phyloP scores from a whole-genome alignment of 1,284 basidiomycete genomes.

The Boletus smithii region DNA sequence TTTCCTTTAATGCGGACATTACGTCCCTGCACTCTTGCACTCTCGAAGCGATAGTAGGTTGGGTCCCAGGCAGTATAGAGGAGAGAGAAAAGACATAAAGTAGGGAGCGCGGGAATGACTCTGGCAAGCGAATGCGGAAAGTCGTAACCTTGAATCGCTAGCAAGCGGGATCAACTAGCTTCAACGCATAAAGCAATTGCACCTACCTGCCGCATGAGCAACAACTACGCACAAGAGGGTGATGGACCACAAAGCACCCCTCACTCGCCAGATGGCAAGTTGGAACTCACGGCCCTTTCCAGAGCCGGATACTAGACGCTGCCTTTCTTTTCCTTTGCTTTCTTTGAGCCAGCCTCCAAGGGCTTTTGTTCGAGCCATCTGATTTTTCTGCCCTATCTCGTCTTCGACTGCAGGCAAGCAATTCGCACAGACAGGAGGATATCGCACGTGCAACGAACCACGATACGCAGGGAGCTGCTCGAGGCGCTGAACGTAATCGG shows the following conservation, averaged over 20 bases:
- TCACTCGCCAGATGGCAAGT: slow-evolving; percentile 56
- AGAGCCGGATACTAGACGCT: slow-evolving; percentile 42
- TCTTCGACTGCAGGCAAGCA: slow-evolving; percentile 80
- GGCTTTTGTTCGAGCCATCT: slow-evolving; percentile 77
- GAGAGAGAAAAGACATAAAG: slow-evolving; percentile 51
- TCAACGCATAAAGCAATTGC: slow-evolving; percentile 9
- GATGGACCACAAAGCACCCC: slow-evolving; percentile 59
- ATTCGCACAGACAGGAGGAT: slow-evolving; percentile 77
- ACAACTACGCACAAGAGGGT: slow-evolving; percentile 45
- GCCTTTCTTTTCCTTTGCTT: slow-evolving; percentile 56
- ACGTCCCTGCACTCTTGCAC: slow-evolving; percentile 62
- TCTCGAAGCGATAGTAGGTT: slow-evolving; percentile 58
- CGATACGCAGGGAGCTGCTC: slow-evolving; percentile 68
- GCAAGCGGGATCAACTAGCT: slow-evolving; percentile 9
- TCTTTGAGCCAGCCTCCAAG: slow-evolving; percentile 65
- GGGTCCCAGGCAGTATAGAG: slow-evolving; percentile 77
- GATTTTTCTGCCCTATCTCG: slow-evolving; percentile 71
- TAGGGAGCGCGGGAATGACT: slow-evolving; percentile 39
- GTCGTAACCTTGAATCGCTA: slow-evolving; percentile 24
- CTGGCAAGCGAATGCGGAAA: slow-evolving; percentile 23
- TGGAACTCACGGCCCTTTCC: slow-evolving; percentile 41
- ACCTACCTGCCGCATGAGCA: slow-evolving; percentile 46
- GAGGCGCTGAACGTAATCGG: slow-evolving; percentile 61
- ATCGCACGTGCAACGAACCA: slow-evolving; percentile 71
- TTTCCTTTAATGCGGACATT: slow-evolving; percentile 63